Evolutionary conservation across 352 stramenopile genomes (phyloP).

Genomic region (Phytopythium boreale): DNA sequence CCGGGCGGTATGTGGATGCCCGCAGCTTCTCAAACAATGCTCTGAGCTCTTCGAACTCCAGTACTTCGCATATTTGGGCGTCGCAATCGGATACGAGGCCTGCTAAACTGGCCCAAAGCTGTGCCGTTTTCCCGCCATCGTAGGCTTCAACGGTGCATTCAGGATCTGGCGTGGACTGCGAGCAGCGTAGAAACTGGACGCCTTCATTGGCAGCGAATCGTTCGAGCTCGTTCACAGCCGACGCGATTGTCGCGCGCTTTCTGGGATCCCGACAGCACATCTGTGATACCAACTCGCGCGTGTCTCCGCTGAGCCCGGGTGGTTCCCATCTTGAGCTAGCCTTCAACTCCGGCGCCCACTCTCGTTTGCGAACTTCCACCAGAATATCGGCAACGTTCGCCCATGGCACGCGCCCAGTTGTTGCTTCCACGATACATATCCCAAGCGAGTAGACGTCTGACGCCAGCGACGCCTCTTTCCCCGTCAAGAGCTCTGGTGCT

Average conservation of each 20-base stretch:
- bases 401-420: constrained; percentile 5
- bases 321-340: too few relatives aligned
- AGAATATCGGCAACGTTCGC: neutral
- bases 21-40: neutral
- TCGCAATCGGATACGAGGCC: neutral
- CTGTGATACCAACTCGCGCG: constrained; percentile 19
- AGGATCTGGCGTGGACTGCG: neutral
- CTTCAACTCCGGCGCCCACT: too few relatives aligned
- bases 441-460: constrained; percentile 16
- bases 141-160: neutral
- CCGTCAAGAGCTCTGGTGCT: constrained; percentile 7
- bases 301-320: neutral
- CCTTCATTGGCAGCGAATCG: too few relatives aligned
- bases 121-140: neutral
- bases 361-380: constrained; percentile 11
- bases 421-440: constrained; percentile 14
- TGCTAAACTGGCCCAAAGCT: neutral
- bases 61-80: neutral
- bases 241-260: constrained; percentile 14
- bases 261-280: constrained; percentile 27
- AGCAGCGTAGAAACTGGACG: neutral
- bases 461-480: neutral
- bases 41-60: neutral
- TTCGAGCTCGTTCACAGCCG: constrained; percentile 10
- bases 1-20: neutral